Percentiles rank a stretch among this genome's conserved stretches.
These are phyloP conservation scores for Pisolithus tinctorius DNA, from an alignment of 768 basidiomycete species.

Conservation along the genomic window DNA sequence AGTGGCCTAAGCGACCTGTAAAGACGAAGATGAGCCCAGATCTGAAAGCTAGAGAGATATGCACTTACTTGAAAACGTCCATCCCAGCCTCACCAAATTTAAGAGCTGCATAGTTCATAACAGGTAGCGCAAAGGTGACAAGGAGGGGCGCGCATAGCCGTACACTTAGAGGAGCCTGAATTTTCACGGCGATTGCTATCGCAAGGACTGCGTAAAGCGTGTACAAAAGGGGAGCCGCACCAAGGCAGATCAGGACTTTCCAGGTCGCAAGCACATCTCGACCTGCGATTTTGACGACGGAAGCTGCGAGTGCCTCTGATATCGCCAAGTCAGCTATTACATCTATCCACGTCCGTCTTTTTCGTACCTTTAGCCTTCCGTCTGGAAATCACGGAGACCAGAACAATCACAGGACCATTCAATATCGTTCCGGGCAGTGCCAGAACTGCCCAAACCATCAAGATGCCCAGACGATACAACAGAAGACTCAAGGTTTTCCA, in stretches of 20 bases:
- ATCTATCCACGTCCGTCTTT: neutral
- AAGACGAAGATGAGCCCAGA: conserved; percentile 3
- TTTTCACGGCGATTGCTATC: conserved; percentile 66
- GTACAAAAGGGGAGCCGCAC: conserved; percentile 84
- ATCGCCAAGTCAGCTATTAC: neutral
- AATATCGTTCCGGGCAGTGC: conserved; percentile 88
- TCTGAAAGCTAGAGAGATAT: neutral
- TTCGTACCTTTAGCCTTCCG: conserved; percentile 78
- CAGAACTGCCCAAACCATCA: conserved; percentile 75
- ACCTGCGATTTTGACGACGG: conserved; percentile 91
- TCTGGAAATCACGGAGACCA: conserved; percentile 82
- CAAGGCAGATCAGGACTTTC: conserved; percentile 93
- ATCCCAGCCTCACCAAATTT: conserved; percentile 98
- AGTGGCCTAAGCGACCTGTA: conserved; percentile 86
- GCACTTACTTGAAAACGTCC: conserved; percentile 86
- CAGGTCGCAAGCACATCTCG: conserved; percentile 93
- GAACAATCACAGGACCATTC: conserved; percentile 89
- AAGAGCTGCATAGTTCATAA: conserved; percentile 87
- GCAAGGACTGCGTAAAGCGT: conserved; percentile 76
- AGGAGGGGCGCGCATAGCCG: conserved; percentile 72
- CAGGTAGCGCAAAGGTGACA: conserved; percentile 67
- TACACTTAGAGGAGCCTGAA: conserved; percentile 55
- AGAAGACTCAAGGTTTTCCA: conserved; percentile 86
- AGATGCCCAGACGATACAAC: conserved; percentile 70
- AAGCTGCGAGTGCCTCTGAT: conserved; percentile 90